A percentile compares a stretch with the other conserved stretches of the same genome.
These are phyloP conservation scores for Pyrenula massariospora DNA, from an alignment of 495 filamentous ascomycete species.

Conservation along the genomic window DNA sequence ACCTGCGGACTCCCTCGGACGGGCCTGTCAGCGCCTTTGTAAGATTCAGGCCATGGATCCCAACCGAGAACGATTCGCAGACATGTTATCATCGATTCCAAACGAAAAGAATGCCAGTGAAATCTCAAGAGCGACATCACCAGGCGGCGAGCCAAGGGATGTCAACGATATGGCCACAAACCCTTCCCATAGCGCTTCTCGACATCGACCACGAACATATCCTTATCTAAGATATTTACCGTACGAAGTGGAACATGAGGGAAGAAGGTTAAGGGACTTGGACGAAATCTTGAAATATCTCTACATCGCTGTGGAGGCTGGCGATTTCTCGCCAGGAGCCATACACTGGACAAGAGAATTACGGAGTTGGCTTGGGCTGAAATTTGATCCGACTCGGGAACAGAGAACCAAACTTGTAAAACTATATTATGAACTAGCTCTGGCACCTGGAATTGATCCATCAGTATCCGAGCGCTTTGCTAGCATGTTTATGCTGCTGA, in stretches of 20 bases:
- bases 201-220: slow-evolving; percentile 81
- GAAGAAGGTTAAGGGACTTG: slow-evolving; percentile 59
- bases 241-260: slow-evolving; percentile 69
- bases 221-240: slow-evolving; percentile 84
- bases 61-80: slow-evolving; percentile 7
- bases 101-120: slow-evolving; percentile 38
- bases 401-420: slow-evolving; percentile 74
- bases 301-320: slow-evolving; percentile 79
- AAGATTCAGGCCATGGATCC: slow-evolving; percentile 5
- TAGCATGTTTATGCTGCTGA: slow-evolving; percentile 90
- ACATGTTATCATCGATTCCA: slow-evolving; percentile 7
- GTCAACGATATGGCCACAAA: slow-evolving; percentile 36
- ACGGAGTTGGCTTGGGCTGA: slow-evolving; percentile 85
- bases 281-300: slow-evolving; percentile 82
- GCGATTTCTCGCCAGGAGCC: slow-evolving; percentile 88
- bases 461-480: slow-evolving; percentile 79
- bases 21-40: neutral
- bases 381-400: slow-evolving; percentile 84
- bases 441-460: slow-evolving; percentile 81
- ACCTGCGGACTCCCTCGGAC: no score
- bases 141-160: slow-evolving; percentile 47
- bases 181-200: slow-evolving; percentile 32
- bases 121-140: slow-evolving; percentile 53
- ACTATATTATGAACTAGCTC: slow-evolving; percentile 86
- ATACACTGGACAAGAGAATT: slow-evolving; percentile 97